Evolutionary conservation across 768 basidiomycete species (phyloP).

Genomic region (Podaxis sp.): DNA sequence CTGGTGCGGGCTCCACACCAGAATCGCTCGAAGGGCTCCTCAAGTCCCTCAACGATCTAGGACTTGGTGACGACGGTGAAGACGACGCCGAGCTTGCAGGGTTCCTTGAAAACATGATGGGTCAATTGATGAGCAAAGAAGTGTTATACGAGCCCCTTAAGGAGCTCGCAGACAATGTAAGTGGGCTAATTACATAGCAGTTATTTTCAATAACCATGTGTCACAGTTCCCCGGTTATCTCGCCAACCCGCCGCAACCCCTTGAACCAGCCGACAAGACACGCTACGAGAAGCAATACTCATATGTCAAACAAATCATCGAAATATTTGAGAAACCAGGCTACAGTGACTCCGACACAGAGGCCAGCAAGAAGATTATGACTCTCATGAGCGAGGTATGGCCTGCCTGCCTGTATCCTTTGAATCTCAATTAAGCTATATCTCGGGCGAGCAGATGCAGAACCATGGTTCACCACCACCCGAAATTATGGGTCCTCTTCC

Average conservation of each 20-base stretch:
- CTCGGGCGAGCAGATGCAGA: conserved; percentile 61
- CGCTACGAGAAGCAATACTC: conserved; percentile 62
- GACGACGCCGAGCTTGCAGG: conserved; percentile 56
- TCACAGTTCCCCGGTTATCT: conserved; percentile 78
- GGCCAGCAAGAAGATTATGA: conserved; percentile 48
- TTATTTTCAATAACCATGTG: neutral
- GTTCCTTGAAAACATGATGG: conserved; percentile 80
- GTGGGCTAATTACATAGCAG: conserved; percentile 15
- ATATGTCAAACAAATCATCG: conserved; percentile 57
- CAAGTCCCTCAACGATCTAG: conserved; percentile 40
- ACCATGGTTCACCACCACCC: conserved; percentile 70
- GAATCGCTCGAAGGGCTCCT: conserved; percentile 54
- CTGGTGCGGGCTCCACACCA: conserved; percentile 22
- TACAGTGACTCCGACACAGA: conserved; percentile 57
- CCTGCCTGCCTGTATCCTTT: neutral
- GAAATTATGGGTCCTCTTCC: conserved; percentile 86
- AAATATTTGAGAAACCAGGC: conserved; percentile 58
- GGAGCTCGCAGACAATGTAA: conserved; percentile 70
- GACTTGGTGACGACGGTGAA: conserved; percentile 31
- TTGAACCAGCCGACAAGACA: conserved; percentile 57
- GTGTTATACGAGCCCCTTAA: conserved; percentile 85
- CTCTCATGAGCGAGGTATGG: conserved; percentile 74
- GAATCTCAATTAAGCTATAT: neutral
- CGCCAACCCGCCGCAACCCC: conserved; percentile 44
- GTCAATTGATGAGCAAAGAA: conserved; percentile 76